Evolutionary conservation across 768 basidiomycete genomes (phyloP).

Genomic region (Serpula lacrymans): DNA sequence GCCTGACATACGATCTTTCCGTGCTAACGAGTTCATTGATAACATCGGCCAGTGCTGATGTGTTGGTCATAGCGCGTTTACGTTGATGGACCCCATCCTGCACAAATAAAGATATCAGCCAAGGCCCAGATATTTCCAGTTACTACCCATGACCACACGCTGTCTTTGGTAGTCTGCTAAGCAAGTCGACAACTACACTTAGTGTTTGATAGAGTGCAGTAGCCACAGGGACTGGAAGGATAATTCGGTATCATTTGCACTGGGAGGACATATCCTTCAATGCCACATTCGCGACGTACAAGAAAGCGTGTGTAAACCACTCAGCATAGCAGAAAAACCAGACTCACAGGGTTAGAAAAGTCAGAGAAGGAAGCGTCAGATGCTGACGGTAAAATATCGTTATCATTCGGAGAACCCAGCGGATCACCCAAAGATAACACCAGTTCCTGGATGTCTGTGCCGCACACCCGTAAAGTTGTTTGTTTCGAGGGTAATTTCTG

Average conservation of each 20-base stretch:
- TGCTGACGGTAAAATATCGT: constrained; percentile 42
- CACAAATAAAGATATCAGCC: no score
- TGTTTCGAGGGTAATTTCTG: neutral
- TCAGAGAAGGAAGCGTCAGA: constrained; percentile 36
- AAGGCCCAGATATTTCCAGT: no score
- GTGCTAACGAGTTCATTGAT: constrained; percentile 87
- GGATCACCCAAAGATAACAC: constrained; percentile 74
- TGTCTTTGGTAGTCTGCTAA: no score
- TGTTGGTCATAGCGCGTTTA: constrained; percentile 59
- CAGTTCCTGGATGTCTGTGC: constrained; percentile 71
- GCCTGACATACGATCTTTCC: constrained; percentile 84
- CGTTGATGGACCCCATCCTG: constrained; percentile 33
- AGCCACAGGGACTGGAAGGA: no score
- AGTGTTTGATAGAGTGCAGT: no score
- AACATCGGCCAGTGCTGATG: constrained; percentile 65
- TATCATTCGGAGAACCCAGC: constrained; percentile 49
- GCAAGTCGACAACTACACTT: no score
- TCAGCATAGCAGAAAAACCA: constrained; percentile 6
- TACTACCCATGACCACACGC: no score
- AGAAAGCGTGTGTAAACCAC: constrained; percentile 2
- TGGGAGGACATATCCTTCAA: no score
- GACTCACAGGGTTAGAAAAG: constrained; percentile 43
- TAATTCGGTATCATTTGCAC: no score
- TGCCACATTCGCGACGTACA: no score
- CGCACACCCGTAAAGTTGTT: constrained; percentile 6